These are phyloP conservation scores for Austropuccinia psidii DNA, from an alignment of 1,284 basidiomycete species.

Conservation along the genomic window DNA sequence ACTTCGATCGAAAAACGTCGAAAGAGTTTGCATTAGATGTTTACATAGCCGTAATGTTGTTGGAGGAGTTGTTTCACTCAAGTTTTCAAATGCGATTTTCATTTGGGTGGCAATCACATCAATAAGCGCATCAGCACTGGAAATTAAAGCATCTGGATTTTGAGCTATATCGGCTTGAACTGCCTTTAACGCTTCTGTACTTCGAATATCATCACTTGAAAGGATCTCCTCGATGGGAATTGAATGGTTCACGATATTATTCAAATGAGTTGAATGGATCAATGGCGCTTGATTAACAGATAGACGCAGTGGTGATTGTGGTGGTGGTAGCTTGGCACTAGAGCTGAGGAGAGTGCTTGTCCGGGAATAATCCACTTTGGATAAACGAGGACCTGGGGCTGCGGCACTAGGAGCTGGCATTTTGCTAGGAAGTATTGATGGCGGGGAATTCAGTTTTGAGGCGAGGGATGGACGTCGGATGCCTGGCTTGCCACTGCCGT, in stretches of 20 bases:
- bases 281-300: not conserved
- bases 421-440: conserved; percentile 54
- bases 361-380: not conserved
- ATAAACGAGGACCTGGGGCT: not conserved
- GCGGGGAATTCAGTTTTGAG: conserved; percentile 5
- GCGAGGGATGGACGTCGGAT: not conserved
- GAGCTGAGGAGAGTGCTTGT: conserved; percentile 36
- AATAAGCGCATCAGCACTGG: conserved; percentile 74
- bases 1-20: conserved; percentile 78
- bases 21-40: conserved; percentile 87
- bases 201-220: conserved; percentile 47
- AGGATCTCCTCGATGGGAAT: conserved; percentile 58
- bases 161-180: conserved; percentile 24
- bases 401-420: conserved; percentile 54
- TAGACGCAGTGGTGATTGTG: conserved; percentile 37
- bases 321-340: conserved; percentile 26
- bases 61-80: conserved; percentile 54
- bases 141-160: conserved; percentile 64
- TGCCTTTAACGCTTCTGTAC: conserved; percentile 35
- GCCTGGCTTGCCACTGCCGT: conserved; percentile 1
- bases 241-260: not conserved
- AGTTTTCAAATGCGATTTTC: conserved; percentile 75
- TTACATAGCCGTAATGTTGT: conserved; percentile 84
- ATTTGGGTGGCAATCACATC: conserved; percentile 81
- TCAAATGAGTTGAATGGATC: not conserved